A percentile compares a stretch with the other conserved stretches of the same genome.
These are phyloP conservation scores for Harrya chromipes DNA, from an alignment of 768 basidiomycete species.

Conservation along the genomic window DNA sequence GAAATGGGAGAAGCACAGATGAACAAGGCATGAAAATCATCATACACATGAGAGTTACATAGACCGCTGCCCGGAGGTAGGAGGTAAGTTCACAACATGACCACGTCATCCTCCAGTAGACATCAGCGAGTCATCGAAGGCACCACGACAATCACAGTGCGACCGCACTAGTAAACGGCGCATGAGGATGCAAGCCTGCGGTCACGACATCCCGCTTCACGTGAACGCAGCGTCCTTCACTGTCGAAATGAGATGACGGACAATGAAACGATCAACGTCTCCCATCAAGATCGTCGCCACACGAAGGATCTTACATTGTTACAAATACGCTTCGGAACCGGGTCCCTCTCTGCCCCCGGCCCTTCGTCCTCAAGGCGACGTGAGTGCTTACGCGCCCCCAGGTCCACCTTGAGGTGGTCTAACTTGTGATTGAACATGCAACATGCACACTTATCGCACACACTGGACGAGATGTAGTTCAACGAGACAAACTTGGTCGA, in stretches of 20 bases:
- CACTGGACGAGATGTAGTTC: not conserved
- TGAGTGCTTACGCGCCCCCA: not conserved
- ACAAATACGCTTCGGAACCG: not conserved
- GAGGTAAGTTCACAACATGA: too few relatives aligned
- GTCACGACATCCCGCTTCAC: not conserved
- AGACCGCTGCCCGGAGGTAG: too few relatives aligned
- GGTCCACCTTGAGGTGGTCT: too few relatives aligned
- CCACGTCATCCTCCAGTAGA: too few relatives aligned
- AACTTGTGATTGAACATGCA: not conserved
- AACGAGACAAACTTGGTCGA: not conserved
- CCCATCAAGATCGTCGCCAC: not conserved
- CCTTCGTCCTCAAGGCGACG: not conserved
- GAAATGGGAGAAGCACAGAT: too few relatives aligned
- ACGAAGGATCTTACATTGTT: constrained; percentile 6
- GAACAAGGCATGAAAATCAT: too few relatives aligned
- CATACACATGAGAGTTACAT: too few relatives aligned
- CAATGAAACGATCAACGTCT: too few relatives aligned
- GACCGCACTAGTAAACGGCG: constrained; percentile 12
- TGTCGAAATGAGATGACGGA: not conserved
- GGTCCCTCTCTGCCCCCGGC: not conserved
- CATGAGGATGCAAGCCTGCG: constrained; percentile 3
- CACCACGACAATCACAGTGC: constrained; percentile 1
- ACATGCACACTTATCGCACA: constrained; percentile 1
- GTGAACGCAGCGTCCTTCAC: constrained; percentile 4
- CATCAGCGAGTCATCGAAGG: not conserved